Conservation (phyloP, 2,329 filamentous ascomycete species). For the Paraphaeosphaeria minitans region DNA sequence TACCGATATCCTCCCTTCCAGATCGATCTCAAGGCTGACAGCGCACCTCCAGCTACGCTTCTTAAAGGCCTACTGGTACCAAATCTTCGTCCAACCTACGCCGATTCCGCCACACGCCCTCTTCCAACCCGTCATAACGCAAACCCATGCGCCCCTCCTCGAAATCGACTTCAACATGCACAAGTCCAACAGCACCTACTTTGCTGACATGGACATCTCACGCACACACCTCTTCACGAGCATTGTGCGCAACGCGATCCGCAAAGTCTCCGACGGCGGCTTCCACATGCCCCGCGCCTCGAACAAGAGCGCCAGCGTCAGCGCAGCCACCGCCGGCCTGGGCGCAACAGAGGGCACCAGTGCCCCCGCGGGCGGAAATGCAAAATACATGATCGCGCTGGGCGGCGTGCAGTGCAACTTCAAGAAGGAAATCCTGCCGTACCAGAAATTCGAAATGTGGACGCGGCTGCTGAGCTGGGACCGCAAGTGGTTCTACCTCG, state of each 20-base stretch:
- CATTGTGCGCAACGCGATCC: slow-evolving; percentile 53
- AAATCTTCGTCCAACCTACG: slow-evolving; percentile 52
- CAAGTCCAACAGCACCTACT: slow-evolving; percentile 86
- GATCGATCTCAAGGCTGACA: slow-evolving; percentile 18
- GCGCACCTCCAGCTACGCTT: slow-evolving; percentile 47
- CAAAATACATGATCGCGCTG: slow-evolving; percentile 48
- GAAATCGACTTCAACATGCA: slow-evolving; percentile 89
- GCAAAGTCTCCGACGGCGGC: slow-evolving; percentile 29
- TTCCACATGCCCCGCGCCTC: slow-evolving; percentile 22
- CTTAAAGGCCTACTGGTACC: slow-evolving; percentile 53
- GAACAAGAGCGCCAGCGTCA: neutral
- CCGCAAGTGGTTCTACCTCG: slow-evolving; percentile 57
- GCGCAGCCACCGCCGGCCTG: neutral
- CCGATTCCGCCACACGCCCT: slow-evolving; percentile 63
- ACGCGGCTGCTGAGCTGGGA: slow-evolving; percentile 56
- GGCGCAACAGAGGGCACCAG: slow-evolving; percentile 14
- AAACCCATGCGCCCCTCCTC: slow-evolving; percentile 69
- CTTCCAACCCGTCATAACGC: slow-evolving; percentile 73
- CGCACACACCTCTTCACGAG: slow-evolving; percentile 77
- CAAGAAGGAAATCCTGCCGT: slow-evolving; percentile 53
- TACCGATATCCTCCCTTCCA: neutral
- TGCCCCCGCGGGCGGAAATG: slow-evolving; percentile 23
- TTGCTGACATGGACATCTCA: slow-evolving; percentile 81
- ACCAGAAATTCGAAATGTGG: slow-evolving; percentile 54
- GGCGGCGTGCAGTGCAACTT: slow-evolving; percentile 56